Base-by-base conservation (phyloP, 139 green algal genomes). In the Pseudopediastrum boryanum region DNA sequence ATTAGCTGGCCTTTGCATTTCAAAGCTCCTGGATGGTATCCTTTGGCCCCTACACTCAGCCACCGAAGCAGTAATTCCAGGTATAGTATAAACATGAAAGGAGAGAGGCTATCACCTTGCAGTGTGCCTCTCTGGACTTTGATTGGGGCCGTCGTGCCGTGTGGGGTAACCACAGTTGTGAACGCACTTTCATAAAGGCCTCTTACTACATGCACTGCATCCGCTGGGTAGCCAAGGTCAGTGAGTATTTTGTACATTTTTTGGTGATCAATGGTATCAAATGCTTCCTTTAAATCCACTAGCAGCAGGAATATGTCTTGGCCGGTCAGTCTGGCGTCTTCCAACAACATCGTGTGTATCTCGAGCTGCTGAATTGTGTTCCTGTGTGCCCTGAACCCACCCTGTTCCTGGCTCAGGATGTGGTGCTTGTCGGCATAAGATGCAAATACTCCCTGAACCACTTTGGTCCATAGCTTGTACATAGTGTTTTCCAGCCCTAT, bases 381-480 rank as follows among this genome's bases (percentile, higher is more conserved):
- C 16, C 67, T 46, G 13, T 58, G 61, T 31, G 44, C 62, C 25
- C 67, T 16, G 46, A 90, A 90, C 3, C 79, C 85, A 5, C 71
- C 82, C 31, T 90, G 85, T n/a, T 52, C 25, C 29, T 41, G 71
- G 46, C 56, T 79, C 1, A 87, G 43, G 2, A 87, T 71, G 6
- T 66, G 4, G 13, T 69, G 41, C 0, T 61, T 4, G 7, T 85
- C 61, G 9, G 76, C 77, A 35, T 71, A 78, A 8, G 77, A 48
- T 12, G 33, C 48, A 0, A 86, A 54, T 5, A 59, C 39, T 0
- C 59, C 25, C 0, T 79, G 79, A 0, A 86, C 42, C 9, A 85
- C 50, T 13, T 68, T 51, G 3, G 79, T 87, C 79, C 82, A 90
- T 0, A 90, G 42, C n/a, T 86, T 90, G 72, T 87, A 87, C 0